Base-by-base conservation (phyloP, 176 grass and related monocot species). In the Themeda triandra region DNA sequence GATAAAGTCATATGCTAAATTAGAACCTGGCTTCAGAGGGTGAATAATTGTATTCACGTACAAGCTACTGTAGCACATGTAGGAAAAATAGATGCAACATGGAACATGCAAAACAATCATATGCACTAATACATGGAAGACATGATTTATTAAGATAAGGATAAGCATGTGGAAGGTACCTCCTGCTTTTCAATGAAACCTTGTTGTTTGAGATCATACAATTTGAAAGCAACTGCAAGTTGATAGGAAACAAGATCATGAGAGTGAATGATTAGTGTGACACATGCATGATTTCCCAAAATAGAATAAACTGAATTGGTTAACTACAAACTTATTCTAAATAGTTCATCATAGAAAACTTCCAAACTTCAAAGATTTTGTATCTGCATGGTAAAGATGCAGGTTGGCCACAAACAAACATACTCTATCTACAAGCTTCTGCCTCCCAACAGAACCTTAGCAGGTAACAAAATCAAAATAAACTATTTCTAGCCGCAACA, bases 131-230 rank as follows among this genome's bases (percentile, higher is more conserved):
- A 32, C 62, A 30, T 27, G 28, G 21, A 83, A 79, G 71, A 91
- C 76, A 71, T 27, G 19, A 53, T 54, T 75, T 36, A 30, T 64
- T 37, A 28, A 60, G 15, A 23, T 58, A n/a, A 59, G n/a, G 53
- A 87, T 69, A 36, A 35, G 73, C 2, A 86, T 46, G 83, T 74
- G 18, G 35, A 78, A 83, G 17, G n/a, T 89, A 98, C 95, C 95
- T 98, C 95, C 85, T 98, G 92, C 66, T 92, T 89, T 70, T 98
- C 95, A 86, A 95, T 98, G 73, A 90, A 98, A 66, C 91, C 92
- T 93, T 95, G 91, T 71, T 98, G 95, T 84, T 95, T 98, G 76
- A 98, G 91, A 90, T 98, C 95, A 86, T 98, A 98, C 23, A 98
- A 65, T 81, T 93, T 89, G 71, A 98, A 98, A 86, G 92, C 90